Percentiles rank a stretch among this genome's conserved stretches.
These are phyloP conservation scores for Gymnopilus junonius DNA, from an alignment of 768 basidiomycete genomes.

Conservation along the genomic window DNA sequence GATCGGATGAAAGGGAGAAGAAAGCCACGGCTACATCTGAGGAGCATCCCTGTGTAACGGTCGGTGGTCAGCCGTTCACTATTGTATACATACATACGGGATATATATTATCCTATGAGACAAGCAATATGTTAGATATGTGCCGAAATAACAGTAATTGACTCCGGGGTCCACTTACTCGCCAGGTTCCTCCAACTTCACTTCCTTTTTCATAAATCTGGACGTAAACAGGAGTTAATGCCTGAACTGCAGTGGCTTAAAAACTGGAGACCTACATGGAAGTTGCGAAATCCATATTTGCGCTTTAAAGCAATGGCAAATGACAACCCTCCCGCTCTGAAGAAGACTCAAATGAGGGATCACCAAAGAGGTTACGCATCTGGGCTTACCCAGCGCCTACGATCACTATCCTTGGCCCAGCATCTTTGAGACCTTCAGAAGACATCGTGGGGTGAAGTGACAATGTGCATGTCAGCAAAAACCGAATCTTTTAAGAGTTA, in stretches of 20 bases:
- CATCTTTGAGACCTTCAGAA: neutral
- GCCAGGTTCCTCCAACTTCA: constrained; percentile 57
- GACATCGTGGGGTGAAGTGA: neutral
- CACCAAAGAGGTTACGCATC: neutral
- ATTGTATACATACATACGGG: constrained; percentile 25
- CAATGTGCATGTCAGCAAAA: neutral
- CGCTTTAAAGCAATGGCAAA: constrained; percentile 48
- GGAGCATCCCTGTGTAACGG: constrained; percentile 41
- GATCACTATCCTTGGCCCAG: constrained; percentile 28
- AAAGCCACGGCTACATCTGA: constrained; percentile 47
- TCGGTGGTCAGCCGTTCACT: neutral
- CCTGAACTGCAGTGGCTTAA: neutral
- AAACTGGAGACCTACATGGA: constrained; percentile 35
- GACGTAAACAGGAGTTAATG: neutral
- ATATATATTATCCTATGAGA: constrained; percentile 38
- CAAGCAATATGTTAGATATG: neutral
- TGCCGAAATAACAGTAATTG: neutral
- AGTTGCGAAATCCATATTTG: constrained; percentile 39
- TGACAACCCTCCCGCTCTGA: constrained; percentile 45
- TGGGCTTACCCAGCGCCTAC: constrained; percentile 36
- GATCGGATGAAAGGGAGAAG: constrained; percentile 53
- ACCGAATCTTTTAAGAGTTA: neutral
- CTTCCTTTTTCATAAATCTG: constrained; percentile 52
- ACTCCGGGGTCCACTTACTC: constrained; percentile 37
- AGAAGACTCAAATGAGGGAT: neutral